Percentiles rank a stretch among this genome's conserved stretches.
Evolutionary conservation across 1,139 yeast species (phyloP).

Genomic region (Blastobotrys aristatus): DNA sequence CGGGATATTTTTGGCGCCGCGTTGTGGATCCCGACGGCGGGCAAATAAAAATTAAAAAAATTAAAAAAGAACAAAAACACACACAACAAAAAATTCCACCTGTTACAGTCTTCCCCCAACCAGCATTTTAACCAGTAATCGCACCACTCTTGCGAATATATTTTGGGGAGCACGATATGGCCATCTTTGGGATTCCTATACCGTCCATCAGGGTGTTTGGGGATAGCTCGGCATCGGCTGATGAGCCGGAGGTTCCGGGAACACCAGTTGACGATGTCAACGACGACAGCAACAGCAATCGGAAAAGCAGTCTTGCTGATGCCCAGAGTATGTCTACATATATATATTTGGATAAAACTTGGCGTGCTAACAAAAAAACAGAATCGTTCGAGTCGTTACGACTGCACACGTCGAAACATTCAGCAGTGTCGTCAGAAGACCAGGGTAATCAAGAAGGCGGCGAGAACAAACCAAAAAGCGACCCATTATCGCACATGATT

Average conservation of each 20-base stretch:
- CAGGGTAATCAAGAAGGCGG: background rate
- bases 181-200: constrained; percentile 12
- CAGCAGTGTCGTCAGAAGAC: background rate
- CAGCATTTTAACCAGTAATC: no score
- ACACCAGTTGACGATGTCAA: constrained; percentile 5
- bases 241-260: constrained; percentile 7
- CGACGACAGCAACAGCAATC: background rate
- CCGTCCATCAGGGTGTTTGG: constrained; percentile 13
- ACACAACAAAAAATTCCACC: background rate
- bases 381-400: constrained; percentile 10
- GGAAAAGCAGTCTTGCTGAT: background rate
- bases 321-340: constrained; percentile 7
- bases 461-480: background rate
- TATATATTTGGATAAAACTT: background rate
- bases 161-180: no score
- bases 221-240: background rate
- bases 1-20: no score
- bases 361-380: background rate
- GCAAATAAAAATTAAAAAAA: no score
- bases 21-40: no score
- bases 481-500: constrained; percentile 16
- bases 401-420: constrained; percentile 4
- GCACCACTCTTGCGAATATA: no score
- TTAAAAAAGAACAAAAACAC: background rate
- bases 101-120: background rate